A percentile compares a stretch with the other conserved stretches of the same genome.
Conservation (phyloP, 78 protist genomes). For the Dictyostelium citrinum region DNA sequence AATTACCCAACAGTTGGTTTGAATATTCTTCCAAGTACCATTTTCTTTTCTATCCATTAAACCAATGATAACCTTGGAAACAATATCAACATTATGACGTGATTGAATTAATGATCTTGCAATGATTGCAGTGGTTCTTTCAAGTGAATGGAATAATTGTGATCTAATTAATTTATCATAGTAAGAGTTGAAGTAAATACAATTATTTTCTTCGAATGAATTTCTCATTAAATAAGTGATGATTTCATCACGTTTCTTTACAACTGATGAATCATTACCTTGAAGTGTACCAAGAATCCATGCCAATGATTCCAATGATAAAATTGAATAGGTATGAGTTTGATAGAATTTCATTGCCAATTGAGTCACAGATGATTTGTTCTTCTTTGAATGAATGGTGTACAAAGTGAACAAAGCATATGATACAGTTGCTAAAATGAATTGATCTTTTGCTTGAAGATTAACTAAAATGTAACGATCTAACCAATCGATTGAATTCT, state of each 20-base stretch:
- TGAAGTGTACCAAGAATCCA: slow-evolving; percentile 59
- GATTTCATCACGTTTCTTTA: slow-evolving; percentile 63
- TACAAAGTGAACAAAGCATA: slow-evolving; percentile 37
- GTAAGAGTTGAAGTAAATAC: slow-evolving; percentile 3
- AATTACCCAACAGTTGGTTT: slow-evolving; percentile 48
- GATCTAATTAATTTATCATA: slow-evolving; percentile 40
- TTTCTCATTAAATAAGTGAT: slow-evolving; percentile 7
- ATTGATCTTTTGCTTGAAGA: background rate
- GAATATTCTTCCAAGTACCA: slow-evolving; percentile 65
- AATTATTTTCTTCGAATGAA: slow-evolving; percentile 13
- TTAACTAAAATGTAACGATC: slow-evolving; percentile 1
- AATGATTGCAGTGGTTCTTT: slow-evolving; percentile 50
- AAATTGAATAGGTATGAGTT: background rate
- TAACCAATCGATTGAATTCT: slow-evolving; percentile 5
- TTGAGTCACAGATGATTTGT: background rate
- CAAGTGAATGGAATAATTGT: slow-evolving; percentile 48
- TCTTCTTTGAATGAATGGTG: slow-evolving; percentile 20
- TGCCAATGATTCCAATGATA: slow-evolving; percentile 44
- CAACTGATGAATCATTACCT: background rate
- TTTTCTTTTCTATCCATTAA: slow-evolving; percentile 31
- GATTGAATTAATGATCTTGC: slow-evolving; percentile 13
- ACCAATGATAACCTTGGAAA: slow-evolving; percentile 36
- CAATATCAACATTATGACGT: slow-evolving; percentile 9
- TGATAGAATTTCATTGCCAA: slow-evolving; percentile 39
- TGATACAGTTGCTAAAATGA: background rate